Percentiles rank a stretch among this genome's conserved stretches.
These are phyloP conservation scores for Citrullus amarus DNA, from an alignment of 306 rosid genomes.

Conservation along the genomic window DNA sequence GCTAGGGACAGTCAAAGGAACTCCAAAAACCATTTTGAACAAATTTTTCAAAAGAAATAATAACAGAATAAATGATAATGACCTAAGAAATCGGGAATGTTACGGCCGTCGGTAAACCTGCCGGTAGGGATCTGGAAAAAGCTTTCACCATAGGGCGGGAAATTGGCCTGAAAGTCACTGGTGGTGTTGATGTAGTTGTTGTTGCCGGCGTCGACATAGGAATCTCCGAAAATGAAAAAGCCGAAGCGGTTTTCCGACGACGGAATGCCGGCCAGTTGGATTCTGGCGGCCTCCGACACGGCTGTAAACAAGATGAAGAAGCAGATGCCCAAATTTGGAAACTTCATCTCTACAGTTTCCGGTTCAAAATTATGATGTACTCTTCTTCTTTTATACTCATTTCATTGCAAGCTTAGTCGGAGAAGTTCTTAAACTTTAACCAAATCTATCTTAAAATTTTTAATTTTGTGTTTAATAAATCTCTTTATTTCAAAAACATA, in stretches of 20 bases:
- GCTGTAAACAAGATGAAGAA: neutral
- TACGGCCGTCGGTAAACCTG: neutral
- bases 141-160: neutral
- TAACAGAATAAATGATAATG: neutral
- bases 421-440: too few species aligned
- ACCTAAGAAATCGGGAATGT: neutral
- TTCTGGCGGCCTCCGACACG: neutral
- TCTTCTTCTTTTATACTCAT: too few species aligned
- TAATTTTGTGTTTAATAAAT: too few species aligned
- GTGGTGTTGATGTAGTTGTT: constrained; percentile 14
- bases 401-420: too few species aligned
- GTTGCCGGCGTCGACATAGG: constrained; percentile 19
- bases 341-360: neutral
- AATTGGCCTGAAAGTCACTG: neutral
- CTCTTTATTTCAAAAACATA: too few species aligned
- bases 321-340: neutral
- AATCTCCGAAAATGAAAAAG: constrained; percentile 12
- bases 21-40: too few species aligned
- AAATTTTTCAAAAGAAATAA: neutral
- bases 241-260: neutral
- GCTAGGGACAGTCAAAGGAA: too few species aligned
- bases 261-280: neutral
- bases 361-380: neutral
- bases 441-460: too few species aligned
- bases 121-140: neutral